Evolutionary conservation across 2,329 filamentous ascomycete genomes (phyloP).

Genomic region (Talaromyces sp.): DNA sequence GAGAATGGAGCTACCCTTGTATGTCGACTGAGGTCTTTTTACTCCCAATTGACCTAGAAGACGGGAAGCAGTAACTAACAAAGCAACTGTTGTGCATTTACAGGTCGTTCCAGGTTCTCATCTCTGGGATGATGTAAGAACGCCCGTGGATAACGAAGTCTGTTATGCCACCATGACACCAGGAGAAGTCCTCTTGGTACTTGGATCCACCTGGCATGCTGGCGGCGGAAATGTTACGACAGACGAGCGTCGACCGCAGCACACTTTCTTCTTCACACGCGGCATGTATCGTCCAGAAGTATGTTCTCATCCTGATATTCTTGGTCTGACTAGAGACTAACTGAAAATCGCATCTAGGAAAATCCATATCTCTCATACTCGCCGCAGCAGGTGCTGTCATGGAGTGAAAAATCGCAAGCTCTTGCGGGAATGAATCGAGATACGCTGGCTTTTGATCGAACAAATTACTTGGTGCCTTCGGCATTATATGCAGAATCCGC

Average conservation of each 20-base stretch:
- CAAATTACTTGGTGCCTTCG: neutral
- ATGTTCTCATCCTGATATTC: neutral
- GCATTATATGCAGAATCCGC: neutral
- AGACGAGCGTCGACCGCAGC: neutral
- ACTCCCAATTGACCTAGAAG: neutral
- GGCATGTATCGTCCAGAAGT: neutral
- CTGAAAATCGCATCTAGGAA: neutral
- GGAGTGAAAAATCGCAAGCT: neutral
- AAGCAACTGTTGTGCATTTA: neutral
- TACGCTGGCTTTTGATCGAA: neutral
- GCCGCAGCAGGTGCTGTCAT: neutral
- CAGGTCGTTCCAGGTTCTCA: neutral
- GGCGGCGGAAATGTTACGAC: neutral
- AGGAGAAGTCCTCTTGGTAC: neutral
- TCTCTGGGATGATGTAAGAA: neutral
- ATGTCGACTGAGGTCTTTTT: neutral
- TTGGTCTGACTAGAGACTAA: neutral
- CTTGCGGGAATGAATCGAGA: neutral
- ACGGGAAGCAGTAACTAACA: neutral
- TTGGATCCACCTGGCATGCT: neutral
- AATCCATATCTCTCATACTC: neutral
- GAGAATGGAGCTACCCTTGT: neutral
- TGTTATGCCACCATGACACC: neutral
- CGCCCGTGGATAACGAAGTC: neutral
- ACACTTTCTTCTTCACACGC: neutral